Base-by-base conservation (phyloP, 2,329 filamentous ascomycete species). In the Myotisia sp. region DNA sequence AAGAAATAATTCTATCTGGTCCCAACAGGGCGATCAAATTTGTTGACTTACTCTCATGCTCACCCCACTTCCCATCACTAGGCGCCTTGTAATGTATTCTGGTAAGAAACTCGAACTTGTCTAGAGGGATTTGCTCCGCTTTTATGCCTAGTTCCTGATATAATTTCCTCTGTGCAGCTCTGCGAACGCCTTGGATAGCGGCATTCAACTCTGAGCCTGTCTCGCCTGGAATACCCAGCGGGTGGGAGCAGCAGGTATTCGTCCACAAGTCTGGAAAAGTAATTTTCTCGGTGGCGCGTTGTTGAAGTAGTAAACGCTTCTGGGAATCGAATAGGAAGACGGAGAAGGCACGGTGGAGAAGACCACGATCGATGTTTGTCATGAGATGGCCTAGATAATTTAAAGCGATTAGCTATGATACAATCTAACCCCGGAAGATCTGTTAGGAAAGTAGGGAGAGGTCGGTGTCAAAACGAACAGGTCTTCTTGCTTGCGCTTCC, bases 231-330 rank as follows among this genome's bases (percentile, higher is more conserved):
- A 94, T 80, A 36, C 83, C 82, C 41, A 98, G 71, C 4, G 90
- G 90, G 60, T 98, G 90, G 24, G 90, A 98, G 68, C 90, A 98
- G 71, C 90, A 98, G 20, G 90, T 98, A 64, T 98, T 98, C 44
- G 90, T 98, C 90, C 90, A 98, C 79, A 94, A 86, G 56, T 93
- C 84, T 31, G 90, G 87, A 64, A 98, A 98, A 5, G 90, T 98
- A 54, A 98, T 98, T 68, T 98, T 98, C 65, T 95, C 87, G 26
- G 76, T 67, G 18, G 90, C 90, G 46, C 90, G 81, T 67, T 95
- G 90, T 64, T 98, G 90, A 33, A 98, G 75, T 28, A 98, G 79
- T 40, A 95, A 68, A 49, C 85, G 79, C 60, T 94, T 92, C 55
- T 90, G 71, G 42, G 82, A 79, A 63, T 95, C 84, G 68, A 98